Conservation (phyloP, 2,329 filamentous ascomycete genomes). For the Aspergillus terreus region DNA sequence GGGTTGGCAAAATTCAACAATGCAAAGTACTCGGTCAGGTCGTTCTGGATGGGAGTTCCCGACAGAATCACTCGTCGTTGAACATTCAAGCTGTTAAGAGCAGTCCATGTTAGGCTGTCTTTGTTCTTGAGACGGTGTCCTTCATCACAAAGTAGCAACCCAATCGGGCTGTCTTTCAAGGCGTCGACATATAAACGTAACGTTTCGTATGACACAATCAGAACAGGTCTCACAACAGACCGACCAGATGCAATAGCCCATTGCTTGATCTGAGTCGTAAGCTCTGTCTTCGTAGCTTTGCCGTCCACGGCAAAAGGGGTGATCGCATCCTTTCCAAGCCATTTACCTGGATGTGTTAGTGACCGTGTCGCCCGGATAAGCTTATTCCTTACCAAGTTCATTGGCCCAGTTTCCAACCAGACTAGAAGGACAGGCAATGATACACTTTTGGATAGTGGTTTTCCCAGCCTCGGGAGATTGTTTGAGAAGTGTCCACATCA, state of each 20-base stretch:
- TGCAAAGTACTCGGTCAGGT: conserved; percentile 96
- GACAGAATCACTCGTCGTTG: conserved; percentile 89
- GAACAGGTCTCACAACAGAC: conserved; percentile 81
- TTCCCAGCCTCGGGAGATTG: conserved; percentile 96
- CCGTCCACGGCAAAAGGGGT: conserved; percentile 94
- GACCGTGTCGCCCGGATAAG: neutral
- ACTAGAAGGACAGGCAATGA: conserved; percentile 95
- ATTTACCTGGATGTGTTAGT: conserved; percentile 60
- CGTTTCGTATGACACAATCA: conserved; percentile 98
- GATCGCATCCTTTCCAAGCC: conserved; percentile 88
- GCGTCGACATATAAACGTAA: conserved; percentile 86
- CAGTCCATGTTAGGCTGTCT: conserved; percentile 91
- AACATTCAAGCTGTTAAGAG: conserved; percentile 86
- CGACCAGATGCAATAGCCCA: conserved; percentile 94
- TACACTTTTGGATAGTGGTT: conserved; percentile 88
- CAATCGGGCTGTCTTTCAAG: conserved; percentile 84
- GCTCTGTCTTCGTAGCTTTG: conserved; percentile 90
- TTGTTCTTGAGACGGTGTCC: conserved; percentile 95
- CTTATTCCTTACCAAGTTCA: conserved; percentile 57
- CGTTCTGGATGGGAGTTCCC: conserved; percentile 96
- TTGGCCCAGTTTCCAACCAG: conserved; percentile 98
- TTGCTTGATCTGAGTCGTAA: conserved; percentile 84
- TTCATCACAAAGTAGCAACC: conserved; percentile 90
- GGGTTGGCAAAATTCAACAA: conserved; percentile 96
- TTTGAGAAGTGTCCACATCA: conserved; percentile 95